Evolutionary conservation across 1,284 basidiomycete species (phyloP).

Genomic region (Malassezia restricta): DNA sequence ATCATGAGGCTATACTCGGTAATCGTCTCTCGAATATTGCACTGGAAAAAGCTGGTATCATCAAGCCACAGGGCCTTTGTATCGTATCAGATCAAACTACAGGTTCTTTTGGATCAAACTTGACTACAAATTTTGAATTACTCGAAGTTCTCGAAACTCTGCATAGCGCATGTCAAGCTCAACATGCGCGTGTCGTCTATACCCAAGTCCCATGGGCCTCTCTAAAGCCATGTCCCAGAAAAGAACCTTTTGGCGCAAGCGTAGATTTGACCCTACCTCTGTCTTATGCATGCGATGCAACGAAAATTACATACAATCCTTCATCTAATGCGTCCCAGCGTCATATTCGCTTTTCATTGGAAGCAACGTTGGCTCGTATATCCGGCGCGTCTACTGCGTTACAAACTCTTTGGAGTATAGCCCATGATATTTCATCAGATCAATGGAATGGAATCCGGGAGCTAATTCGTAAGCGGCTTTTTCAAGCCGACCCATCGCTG

Average conservation of each 20-base stretch:
- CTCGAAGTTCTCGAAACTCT: background rate
- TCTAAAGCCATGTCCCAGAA: background rate
- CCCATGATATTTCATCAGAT: constrained; percentile 21
- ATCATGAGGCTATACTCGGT: constrained; percentile 83
- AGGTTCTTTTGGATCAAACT: background rate
- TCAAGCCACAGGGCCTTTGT: constrained; percentile 57
- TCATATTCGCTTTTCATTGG: constrained; percentile 15
- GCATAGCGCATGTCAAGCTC: background rate
- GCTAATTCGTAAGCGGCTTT: constrained; percentile 30
- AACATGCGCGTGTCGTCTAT: constrained; percentile 3
- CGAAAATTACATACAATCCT: background rate
- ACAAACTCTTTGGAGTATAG: constrained; percentile 36
- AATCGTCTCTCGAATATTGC: constrained; percentile 64
- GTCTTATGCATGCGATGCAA: background rate
- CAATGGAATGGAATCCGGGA: constrained; percentile 28
- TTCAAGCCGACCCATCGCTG: background rate
- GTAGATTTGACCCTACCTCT: background rate
- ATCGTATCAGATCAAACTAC: constrained; percentile 54
- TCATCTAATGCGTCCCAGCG: background rate
- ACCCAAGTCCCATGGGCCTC: constrained; percentile 1
- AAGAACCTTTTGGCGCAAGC: background rate
- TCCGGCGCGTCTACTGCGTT: constrained; percentile 33
- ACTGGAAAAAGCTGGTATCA: constrained; percentile 71
- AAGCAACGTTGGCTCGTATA: constrained; percentile 27
- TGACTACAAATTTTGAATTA: background rate